A percentile compares a stretch with the other conserved stretches of the same genome.
These are phyloP conservation scores for Geranium brycei DNA, from an alignment of 345 rosid species.

Conservation along the genomic window DNA sequence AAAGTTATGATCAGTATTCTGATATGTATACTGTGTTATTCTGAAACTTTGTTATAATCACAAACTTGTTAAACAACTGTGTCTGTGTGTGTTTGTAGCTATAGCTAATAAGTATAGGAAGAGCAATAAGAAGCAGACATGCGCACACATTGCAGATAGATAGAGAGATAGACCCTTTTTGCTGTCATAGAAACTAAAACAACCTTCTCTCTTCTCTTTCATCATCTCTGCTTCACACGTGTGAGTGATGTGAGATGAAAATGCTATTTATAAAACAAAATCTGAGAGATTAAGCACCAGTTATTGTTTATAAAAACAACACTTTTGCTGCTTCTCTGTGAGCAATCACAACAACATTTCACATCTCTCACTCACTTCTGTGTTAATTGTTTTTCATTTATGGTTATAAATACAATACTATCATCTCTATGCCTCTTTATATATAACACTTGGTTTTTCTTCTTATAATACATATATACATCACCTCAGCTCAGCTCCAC, in stretches of 20 bases:
- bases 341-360: conserved; percentile 8
- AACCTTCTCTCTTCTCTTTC: background rate
- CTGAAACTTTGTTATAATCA: too few relatives aligned
- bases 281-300: too few relatives aligned
- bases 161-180: background rate
- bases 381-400: conserved; percentile 1
- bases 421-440: background rate
- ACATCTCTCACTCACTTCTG: background rate
- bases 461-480: background rate
- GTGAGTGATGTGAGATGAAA: background rate
- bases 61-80: too few relatives aligned
- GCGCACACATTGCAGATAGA: background rate
- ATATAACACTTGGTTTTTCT: background rate
- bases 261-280: too few relatives aligned
- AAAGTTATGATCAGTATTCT: too few relatives aligned
- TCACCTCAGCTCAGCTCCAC: background rate
- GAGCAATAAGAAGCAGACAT: background rate
- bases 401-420: background rate
- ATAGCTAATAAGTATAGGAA: too few relatives aligned
- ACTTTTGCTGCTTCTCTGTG: conserved; percentile 13
- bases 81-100: too few relatives aligned
- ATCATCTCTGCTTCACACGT: background rate
- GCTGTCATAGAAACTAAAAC: background rate
- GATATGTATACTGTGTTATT: too few relatives aligned
- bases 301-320: background rate